Conservation (phyloP, 352 stramenopile genomes). For the Blastocystis sp. region DNA sequence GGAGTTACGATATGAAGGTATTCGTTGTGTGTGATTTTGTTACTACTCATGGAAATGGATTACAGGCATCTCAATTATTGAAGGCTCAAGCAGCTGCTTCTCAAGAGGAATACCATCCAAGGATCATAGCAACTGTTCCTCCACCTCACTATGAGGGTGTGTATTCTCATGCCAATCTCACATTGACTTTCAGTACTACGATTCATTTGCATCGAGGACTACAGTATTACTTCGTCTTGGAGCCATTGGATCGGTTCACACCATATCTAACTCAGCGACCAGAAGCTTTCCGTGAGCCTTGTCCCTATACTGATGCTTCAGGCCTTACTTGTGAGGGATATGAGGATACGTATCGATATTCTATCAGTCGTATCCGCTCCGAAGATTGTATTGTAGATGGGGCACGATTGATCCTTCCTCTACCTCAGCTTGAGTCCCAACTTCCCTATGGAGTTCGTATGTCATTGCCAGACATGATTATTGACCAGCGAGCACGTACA, state of each 20-base stretch:
- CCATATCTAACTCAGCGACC: neutral
- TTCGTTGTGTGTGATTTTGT: slow-evolving; percentile 28
- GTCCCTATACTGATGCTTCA: neutral
- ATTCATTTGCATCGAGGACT: neutral
- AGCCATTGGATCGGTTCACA: neutral
- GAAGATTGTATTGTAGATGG: neutral
- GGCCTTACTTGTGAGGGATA: neutral
- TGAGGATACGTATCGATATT: neutral
- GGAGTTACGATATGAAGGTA: neutral
- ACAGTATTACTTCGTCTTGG: slow-evolving; percentile 14
- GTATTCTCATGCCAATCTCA: neutral
- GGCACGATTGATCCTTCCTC: neutral
- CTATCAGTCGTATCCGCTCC: neutral
- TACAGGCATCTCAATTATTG: neutral
- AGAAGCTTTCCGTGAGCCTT: neutral
- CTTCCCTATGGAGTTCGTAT: slow-evolving; percentile 27
- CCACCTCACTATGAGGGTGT: neutral
- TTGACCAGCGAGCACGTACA: neutral
- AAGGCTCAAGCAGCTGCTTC: neutral
- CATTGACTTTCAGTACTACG: neutral
- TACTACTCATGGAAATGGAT: neutral
- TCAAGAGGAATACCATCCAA: slow-evolving; percentile 5
- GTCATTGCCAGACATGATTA: slow-evolving; percentile 21
- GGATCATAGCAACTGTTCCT: neutral
- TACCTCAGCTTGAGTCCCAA: slow-evolving; percentile 35